Evolutionary conservation across 257 asterid genomes (phyloP), one percentile per base, ranked within the genome.

Genomic region (Petrea volubilis): DNA sequence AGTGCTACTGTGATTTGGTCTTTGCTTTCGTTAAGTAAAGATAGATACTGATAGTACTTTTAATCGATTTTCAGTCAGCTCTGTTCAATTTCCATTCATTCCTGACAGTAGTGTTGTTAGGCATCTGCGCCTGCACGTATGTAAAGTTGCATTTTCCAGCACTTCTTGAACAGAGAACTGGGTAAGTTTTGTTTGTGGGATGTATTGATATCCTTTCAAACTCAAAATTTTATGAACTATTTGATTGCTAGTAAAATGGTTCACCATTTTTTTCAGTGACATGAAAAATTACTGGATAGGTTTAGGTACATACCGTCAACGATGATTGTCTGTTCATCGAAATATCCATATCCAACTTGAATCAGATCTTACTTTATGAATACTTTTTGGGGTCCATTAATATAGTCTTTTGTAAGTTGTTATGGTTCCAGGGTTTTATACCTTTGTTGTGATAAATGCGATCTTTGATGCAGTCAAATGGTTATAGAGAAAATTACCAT

Each of bases 71-170:
- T 71, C 96, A 92, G 97, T 82, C 86, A 5, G 84, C 96, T 0
- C 88, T 89, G 55, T 93, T 93, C 97, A 93, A 93, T 84, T 90
- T 90, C 83, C 96, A 88, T 71, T 93, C 98, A 5, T 93, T 93
- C 85, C 90, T 93, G 67, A 88, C 95, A 5, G 97, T 90, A 13
- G 97, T 90, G 78, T 76, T 87, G 80, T 81, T 93, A 41, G 98
- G 97, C 73, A 87, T 93, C 52, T 93, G 97, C 84, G 88, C 95
- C 57, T 93, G 98, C 87, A 87, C 98, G 24, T 90, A 78, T 72
- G 86, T 93, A 78, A 90, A 93, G 92, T 83, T 90, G 73, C 95
- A 93, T 56, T 93, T 90, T 77, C 88, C 97, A 34, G 97, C 96
- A 24, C 96, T 93, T 78, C 95, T 88, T 56, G 96, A 93, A 79